phyloP scores from a whole-genome alignment of 208 protist genomes.

The Strigomonas culicis region DNA sequence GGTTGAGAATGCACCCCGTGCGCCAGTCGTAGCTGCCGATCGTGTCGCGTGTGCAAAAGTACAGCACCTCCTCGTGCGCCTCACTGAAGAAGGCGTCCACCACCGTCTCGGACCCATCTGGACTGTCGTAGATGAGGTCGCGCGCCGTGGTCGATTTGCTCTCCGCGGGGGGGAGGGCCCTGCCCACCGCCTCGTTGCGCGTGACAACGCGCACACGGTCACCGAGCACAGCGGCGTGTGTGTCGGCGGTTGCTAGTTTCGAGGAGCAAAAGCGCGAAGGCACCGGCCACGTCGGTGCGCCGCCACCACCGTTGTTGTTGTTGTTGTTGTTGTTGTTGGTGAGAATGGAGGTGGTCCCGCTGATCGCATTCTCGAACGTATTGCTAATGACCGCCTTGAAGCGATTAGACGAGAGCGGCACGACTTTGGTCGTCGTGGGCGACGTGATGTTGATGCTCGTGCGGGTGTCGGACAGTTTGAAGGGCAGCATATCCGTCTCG shows the following conservation, averaged over 20 bases:
- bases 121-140: slow-evolving; percentile 70
- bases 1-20: slow-evolving; percentile 58
- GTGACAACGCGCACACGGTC: slow-evolving; percentile 61
- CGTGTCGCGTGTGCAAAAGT: slow-evolving; percentile 61
- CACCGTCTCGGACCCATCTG: slow-evolving; percentile 53
- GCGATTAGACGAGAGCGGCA: not conserved
- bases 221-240: slow-evolving; percentile 53
- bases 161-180: not conserved
- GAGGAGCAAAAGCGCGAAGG: slow-evolving; percentile 29
- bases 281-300: not conserved
- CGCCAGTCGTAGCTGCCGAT: slow-evolving; percentile 83
- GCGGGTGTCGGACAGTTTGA: slow-evolving; percentile 1
- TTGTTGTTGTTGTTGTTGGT: slow-evolving; percentile 14
- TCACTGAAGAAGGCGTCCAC: slow-evolving; percentile 83
- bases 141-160: slow-evolving; percentile 17
- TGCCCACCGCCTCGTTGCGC: slow-evolving; percentile 24
- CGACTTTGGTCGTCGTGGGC: too few species aligned
- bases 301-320: slow-evolving; percentile 11
- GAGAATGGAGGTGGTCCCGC: not conserved
- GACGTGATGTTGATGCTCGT: too few species aligned
- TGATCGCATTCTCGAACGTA: slow-evolving; percentile 9
- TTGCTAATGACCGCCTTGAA: not conserved
- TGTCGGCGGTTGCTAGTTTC: slow-evolving; percentile 32
- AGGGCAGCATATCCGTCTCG: slow-evolving; percentile 24
- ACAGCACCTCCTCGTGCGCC: slow-evolving; percentile 63